phyloP scores from a whole-genome alignment of 2,329 filamentous ascomycete genomes.

The Diaporthe destruens region DNA sequence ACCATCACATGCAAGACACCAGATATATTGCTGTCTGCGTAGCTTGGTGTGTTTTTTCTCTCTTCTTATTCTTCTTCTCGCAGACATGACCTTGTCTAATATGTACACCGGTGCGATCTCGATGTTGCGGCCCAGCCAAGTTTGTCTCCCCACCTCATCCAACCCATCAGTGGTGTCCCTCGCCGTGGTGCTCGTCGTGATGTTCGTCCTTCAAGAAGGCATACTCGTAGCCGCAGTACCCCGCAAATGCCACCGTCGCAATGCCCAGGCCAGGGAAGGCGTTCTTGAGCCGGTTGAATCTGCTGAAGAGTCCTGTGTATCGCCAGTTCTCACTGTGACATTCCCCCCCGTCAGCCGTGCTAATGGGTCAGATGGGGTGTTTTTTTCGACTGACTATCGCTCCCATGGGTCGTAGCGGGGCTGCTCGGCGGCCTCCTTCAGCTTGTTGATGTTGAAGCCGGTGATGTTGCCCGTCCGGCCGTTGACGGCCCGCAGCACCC shows the following conservation, averaged over 20 bases:
- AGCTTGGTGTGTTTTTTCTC: background rate
- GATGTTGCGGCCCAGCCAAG: constrained; percentile 1
- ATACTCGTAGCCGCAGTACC: constrained; percentile 91
- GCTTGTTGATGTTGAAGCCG: constrained; percentile 89
- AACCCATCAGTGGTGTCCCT: constrained; percentile 67
- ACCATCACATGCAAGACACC: background rate
- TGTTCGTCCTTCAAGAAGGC: constrained; percentile 83
- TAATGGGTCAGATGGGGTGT: background rate
- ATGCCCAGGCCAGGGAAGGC: constrained; percentile 93
- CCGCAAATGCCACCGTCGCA: constrained; percentile 89
- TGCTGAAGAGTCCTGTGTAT: constrained; percentile 88
- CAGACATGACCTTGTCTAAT: constrained; percentile 17
- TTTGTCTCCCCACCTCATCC: background rate
- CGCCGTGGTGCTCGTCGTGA: constrained; percentile 65
- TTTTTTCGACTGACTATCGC: constrained; percentile 63
- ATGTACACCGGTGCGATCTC: constrained; percentile 36
- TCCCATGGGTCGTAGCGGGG: constrained; percentile 77
- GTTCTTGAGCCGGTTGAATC: constrained; percentile 89
- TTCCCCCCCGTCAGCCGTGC: constrained; percentile 30
- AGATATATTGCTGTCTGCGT: background rate
- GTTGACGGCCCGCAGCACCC: constrained; percentile 65
- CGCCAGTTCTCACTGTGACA: constrained; percentile 90
- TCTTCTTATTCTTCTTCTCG: background rate
- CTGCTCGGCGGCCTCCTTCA: constrained; percentile 77
- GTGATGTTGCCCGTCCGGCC: constrained; percentile 81